Conservation (phyloP, 352 stramenopile species). For the Globisporangium polare region DNA sequence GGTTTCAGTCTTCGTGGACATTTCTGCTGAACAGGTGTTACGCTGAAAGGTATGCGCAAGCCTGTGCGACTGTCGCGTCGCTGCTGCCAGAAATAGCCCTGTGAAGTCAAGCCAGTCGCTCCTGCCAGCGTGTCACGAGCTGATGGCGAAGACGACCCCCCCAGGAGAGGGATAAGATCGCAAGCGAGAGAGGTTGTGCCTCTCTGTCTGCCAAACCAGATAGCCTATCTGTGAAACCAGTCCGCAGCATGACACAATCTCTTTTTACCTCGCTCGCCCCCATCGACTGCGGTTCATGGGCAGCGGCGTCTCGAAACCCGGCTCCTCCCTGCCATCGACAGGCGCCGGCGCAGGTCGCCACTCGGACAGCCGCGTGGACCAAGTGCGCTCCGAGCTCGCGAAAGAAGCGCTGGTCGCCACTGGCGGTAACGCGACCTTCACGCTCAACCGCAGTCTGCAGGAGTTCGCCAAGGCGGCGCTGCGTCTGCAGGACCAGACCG, state of each 20-base stretch:
- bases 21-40: too few species aligned
- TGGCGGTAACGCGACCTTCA: slow-evolving; percentile 13
- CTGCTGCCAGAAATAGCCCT: background rate
- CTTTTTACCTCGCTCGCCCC: background rate
- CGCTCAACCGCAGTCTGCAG: slow-evolving; percentile 15
- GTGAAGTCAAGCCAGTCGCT: background rate
- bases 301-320: slow-evolving; percentile 26
- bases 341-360: slow-evolving; percentile 13
- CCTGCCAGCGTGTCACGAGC: background rate
- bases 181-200: background rate
- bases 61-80: too few species aligned
- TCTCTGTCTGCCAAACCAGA: background rate
- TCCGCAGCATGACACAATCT: background rate
- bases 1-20: too few species aligned
- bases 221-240: background rate
- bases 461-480: slow-evolving; percentile 5
- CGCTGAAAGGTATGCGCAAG: too few species aligned
- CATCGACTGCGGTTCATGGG: slow-evolving; percentile 20
- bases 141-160: too few species aligned
- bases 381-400: slow-evolving; percentile 5
- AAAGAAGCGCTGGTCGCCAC: background rate
- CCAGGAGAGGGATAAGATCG: too few species aligned
- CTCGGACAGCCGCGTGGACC: slow-evolving; percentile 30
- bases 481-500: background rate
- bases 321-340: background rate